Evolutionary conservation across 2,329 filamentous ascomycete genomes (phyloP).

Genomic region (Trichoderma polysporum): DNA sequence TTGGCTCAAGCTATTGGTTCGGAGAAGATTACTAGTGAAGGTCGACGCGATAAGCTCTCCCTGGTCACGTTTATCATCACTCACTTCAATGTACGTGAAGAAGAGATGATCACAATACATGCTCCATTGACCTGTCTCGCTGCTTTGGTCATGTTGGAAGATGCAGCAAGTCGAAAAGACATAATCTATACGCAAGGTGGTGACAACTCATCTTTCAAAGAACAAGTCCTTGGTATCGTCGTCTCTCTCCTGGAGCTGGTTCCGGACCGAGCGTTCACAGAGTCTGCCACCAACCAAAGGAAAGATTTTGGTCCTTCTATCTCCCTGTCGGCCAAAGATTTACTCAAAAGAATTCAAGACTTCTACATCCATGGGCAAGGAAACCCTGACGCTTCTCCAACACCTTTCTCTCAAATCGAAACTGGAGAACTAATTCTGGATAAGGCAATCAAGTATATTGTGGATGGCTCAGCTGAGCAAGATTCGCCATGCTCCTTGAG

Average conservation of each 20-base stretch:
- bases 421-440: constrained; percentile 63
- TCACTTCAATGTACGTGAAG: constrained; percentile 91
- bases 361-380: constrained; percentile 73
- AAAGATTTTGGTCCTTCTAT: constrained; percentile 8
- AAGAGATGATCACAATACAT: constrained; percentile 90
- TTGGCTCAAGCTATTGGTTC: constrained; percentile 60
- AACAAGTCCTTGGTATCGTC: constrained; percentile 48
- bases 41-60: constrained; percentile 63
- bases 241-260: constrained; percentile 61
- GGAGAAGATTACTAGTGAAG: constrained; percentile 42
- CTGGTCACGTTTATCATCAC: constrained; percentile 78
- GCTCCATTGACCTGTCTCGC: constrained; percentile 64
- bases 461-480: constrained; percentile 45
- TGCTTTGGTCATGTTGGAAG: constrained; percentile 65
- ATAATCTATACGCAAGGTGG: constrained; percentile 34
- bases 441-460: constrained; percentile 55
- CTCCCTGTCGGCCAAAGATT: constrained; percentile 41
- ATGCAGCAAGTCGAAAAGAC: constrained; percentile 44
- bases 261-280: constrained; percentile 61
- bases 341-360: constrained; percentile 59
- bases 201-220: constrained; percentile 33
- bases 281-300: constrained; percentile 24
- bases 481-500: constrained; percentile 50
- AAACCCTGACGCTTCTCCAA: constrained; percentile 60
- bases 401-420: constrained; percentile 57